Conservation (phyloP, 305 asterid genomes). For the Plantago lanceolata region DNA sequence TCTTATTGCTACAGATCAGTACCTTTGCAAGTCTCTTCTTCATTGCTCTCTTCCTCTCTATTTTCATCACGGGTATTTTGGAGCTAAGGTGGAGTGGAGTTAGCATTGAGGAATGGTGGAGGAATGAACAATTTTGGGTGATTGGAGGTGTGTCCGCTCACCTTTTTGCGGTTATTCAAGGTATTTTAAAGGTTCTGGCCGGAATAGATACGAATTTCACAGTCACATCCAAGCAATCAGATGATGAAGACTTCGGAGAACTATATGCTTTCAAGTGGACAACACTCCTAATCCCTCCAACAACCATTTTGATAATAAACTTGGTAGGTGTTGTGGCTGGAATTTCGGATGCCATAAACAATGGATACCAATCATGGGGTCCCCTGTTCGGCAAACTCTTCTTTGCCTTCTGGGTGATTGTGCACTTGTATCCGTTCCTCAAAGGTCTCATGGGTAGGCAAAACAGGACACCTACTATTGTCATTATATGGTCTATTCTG, state of each 20-base stretch:
- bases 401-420: constrained; percentile 91
- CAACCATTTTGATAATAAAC: constrained; percentile 81
- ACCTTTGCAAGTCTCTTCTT: constrained; percentile 49
- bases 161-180: constrained; percentile 83
- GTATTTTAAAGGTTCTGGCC: constrained; percentile 69
- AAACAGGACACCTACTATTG: constrained; percentile 93
- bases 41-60: constrained; percentile 79
- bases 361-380: constrained; percentile 87
- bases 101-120: constrained; percentile 98
- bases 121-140: constrained; percentile 96
- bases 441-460: constrained; percentile 95
- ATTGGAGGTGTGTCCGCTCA: constrained; percentile 89
- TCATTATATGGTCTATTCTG: constrained; percentile 82
- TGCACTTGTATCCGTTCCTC: constrained; percentile 87
- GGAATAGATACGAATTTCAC: constrained; percentile 94
- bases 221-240: constrained; percentile 76
- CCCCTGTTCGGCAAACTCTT: constrained; percentile 89
- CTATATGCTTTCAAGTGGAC: constrained; percentile 92
- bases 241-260: constrained; percentile 82
- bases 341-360: constrained; percentile 83
- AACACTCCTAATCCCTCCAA: constrained; percentile 84
- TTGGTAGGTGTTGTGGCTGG: constrained; percentile 93
- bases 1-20: constrained; percentile 43
- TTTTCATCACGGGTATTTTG: constrained; percentile 75
- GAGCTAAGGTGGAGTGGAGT: constrained; percentile 97